phyloP scores from a whole-genome alignment of 805 yeast species.

The Starmerella davenportii region DNA sequence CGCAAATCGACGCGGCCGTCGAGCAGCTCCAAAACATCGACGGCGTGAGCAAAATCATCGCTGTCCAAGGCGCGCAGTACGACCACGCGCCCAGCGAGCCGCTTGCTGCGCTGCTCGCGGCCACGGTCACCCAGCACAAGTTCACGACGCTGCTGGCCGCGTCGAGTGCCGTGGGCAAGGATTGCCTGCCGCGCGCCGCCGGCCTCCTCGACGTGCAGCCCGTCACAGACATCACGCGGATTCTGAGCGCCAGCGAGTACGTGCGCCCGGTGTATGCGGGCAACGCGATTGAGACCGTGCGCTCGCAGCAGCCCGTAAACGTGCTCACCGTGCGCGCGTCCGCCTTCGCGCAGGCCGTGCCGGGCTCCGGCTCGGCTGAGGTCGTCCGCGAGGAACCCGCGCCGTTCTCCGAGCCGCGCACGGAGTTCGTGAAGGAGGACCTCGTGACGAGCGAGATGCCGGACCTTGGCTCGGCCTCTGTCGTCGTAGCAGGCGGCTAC shows the following conservation, averaged over 20 bases:
- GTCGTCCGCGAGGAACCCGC: constrained; percentile 28
- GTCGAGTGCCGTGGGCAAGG: constrained; percentile 77
- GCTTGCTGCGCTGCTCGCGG: constrained; percentile 46
- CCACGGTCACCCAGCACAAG: constrained; percentile 28
- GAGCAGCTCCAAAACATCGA: constrained; percentile 36
- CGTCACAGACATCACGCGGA: constrained; percentile 58
- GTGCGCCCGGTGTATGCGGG: constrained; percentile 94
- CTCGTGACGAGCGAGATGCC: constrained; percentile 70
- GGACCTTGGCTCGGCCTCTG: constrained; percentile 66
- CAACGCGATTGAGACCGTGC: constrained; percentile 71
- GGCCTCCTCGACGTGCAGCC: constrained; percentile 80
- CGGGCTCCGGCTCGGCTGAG: constrained; percentile 25
- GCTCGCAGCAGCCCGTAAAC: constrained; percentile 44
- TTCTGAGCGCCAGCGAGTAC: constrained; percentile 52
- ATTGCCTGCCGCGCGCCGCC: constrained; percentile 68
- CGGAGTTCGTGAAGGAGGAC: constrained; percentile 59
- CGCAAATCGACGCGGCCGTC: constrained; percentile 34
- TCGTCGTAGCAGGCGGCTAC: constrained; percentile 83
- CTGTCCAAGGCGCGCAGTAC: constrained; percentile 40
- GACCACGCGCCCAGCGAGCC: constrained; percentile 61
- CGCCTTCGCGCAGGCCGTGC: constrained; percentile 41
- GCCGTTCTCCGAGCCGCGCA: constrained; percentile 22
- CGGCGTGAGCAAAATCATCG: constrained; percentile 37
- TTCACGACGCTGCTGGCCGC: constrained; percentile 61
- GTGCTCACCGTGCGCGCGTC: constrained; percentile 70